phyloP scores from a whole-genome alignment of 169 alveolate species.

The Eimeria mitis region DNA sequence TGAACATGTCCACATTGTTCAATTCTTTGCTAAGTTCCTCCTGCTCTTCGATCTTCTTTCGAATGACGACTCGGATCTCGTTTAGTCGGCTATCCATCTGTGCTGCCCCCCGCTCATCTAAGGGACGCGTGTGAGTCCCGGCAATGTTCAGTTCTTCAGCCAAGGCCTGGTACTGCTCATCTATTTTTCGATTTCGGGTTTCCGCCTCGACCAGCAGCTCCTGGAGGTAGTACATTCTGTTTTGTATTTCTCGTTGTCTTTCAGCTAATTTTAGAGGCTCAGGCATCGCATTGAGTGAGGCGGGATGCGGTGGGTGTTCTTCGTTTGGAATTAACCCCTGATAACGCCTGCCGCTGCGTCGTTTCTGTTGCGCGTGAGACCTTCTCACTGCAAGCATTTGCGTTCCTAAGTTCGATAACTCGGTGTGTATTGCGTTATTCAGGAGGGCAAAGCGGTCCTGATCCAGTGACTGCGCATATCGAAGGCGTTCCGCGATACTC shows the following conservation, averaged over 20 bases:
- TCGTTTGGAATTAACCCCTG: neutral
- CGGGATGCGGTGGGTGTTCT: neutral
- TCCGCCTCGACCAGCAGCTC: slow-evolving; percentile 1
- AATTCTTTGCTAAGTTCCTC: neutral
- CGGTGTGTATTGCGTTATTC: neutral
- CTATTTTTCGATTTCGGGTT: neutral
- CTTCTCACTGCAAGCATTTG: slow-evolving; percentile 10
- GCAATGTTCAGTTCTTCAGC: slow-evolving; percentile 12
- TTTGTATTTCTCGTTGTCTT: neutral
- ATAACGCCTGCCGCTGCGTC: neutral
- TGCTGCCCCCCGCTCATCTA: slow-evolving; percentile 23
- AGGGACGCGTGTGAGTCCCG: neutral
- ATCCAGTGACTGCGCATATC: neutral
- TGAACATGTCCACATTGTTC: neutral
- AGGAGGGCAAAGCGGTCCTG: neutral
- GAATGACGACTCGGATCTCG: neutral
- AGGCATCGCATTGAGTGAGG: neutral
- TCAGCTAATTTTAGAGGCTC: neutral
- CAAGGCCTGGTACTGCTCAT: slow-evolving; percentile 16
- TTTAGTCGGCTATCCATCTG: slow-evolving; percentile 1
- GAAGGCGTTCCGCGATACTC: neutral
- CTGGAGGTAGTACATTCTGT: neutral
- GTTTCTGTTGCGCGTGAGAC: neutral
- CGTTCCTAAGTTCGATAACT: neutral
- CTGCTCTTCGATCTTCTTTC: slow-evolving; percentile 22